phyloP scores from a whole-genome alignment of 768 basidiomycete genomes.

The Coprinopsis cinerea region DNA sequence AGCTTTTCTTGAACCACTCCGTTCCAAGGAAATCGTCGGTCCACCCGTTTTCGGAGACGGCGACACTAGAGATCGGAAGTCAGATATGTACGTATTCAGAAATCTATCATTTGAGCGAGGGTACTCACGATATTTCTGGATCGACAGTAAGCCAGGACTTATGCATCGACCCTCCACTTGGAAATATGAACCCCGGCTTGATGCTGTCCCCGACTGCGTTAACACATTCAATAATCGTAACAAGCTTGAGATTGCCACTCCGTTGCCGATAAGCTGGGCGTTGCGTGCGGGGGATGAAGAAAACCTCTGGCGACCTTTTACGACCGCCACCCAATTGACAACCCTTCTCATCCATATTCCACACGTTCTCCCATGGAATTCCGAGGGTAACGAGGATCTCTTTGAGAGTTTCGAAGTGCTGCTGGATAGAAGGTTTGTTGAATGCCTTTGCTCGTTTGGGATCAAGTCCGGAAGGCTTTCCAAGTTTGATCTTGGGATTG shows the following conservation, averaged over 20 bases:
- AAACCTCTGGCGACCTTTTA: conserved; percentile 17
- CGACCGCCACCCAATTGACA: conserved; percentile 25
- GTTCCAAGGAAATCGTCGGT: conserved; percentile 16
- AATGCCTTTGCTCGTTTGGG: neutral
- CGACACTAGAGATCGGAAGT: conserved; percentile 12
- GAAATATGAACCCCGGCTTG: conserved; percentile 24
- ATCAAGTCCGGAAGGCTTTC: neutral
- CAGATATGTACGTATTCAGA: neutral
- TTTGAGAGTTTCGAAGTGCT: neutral
- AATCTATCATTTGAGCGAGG: too few relatives aligned
- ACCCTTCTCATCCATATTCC: conserved; percentile 32
- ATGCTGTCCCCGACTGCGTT: conserved; percentile 26
- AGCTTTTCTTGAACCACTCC: conserved; percentile 18
- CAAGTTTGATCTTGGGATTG: neutral
- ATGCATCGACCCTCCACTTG: conserved; percentile 14
- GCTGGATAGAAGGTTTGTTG: neutral
- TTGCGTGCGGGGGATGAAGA: conserved; percentile 12
- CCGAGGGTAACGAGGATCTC: neutral
- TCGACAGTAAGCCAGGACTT: too few relatives aligned
- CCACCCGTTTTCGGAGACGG: conserved; percentile 21
- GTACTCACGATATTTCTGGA: too few relatives aligned
- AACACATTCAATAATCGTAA: conserved; percentile 35
- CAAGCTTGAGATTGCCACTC: conserved; percentile 31
- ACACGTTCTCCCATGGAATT: conserved; percentile 26
- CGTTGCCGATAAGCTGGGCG: conserved; percentile 15